Evolutionary conservation across 768 basidiomycete genomes (phyloP).

Genomic region (Cyathus striatus): DNA sequence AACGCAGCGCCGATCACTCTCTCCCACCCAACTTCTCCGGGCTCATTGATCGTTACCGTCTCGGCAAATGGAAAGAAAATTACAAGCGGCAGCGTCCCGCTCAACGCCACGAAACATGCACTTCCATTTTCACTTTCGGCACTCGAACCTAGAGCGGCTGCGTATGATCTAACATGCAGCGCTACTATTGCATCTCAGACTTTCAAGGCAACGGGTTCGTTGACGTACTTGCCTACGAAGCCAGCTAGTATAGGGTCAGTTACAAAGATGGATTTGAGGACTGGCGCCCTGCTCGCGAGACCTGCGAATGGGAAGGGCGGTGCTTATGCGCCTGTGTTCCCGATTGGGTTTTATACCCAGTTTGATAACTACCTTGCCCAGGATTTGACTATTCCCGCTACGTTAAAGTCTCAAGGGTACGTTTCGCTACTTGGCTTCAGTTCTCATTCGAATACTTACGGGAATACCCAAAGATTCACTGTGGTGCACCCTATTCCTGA

Average conservation of each 20-base stretch:
- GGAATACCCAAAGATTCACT: slow-evolving; percentile 26
- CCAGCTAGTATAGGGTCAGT: slow-evolving; percentile 44
- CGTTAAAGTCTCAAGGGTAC: slow-evolving; percentile 54
- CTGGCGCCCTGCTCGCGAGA: slow-evolving; percentile 48
- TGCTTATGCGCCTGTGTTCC: slow-evolving; percentile 52
- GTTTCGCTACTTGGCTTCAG: slow-evolving; percentile 11
- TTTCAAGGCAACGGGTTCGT: slow-evolving; percentile 36
- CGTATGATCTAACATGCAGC: slow-evolving; percentile 32
- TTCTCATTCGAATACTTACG: not conserved
- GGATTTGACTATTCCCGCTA: slow-evolving; percentile 49
- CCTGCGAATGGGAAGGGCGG: slow-evolving; percentile 46
- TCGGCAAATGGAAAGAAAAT: slow-evolving; percentile 39
- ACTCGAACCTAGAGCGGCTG: slow-evolving; percentile 34
- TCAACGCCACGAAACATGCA: slow-evolving; percentile 46
- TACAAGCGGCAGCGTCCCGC: slow-evolving; percentile 36
- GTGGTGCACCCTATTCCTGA: slow-evolving; percentile 69
- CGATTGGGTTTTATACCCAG: slow-evolving; percentile 70
- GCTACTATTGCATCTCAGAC: slow-evolving; percentile 33
- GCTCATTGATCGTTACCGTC: slow-evolving; percentile 36
- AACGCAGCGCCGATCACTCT: slow-evolving; percentile 39
- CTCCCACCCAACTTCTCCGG: slow-evolving; percentile 11
- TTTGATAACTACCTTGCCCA: slow-evolving; percentile 49
- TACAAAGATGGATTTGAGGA: slow-evolving; percentile 61
- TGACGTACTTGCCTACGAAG: slow-evolving; percentile 47
- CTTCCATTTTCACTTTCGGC: slow-evolving; percentile 43